Conservation (phyloP, 345 rosid genomes). For the Passiflora organensis region DNA sequence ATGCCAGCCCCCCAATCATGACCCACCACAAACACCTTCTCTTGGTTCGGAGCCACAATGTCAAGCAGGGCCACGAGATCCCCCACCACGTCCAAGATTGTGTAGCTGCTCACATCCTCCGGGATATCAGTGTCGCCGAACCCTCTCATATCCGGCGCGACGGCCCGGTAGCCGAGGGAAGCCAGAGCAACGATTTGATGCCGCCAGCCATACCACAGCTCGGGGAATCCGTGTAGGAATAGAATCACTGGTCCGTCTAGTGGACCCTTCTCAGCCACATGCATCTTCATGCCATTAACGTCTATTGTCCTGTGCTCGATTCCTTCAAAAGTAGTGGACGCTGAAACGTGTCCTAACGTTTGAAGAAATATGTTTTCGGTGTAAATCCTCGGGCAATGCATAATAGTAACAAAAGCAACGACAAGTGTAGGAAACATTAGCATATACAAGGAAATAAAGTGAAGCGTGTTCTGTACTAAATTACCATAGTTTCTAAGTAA, state of each 20-base stretch:
- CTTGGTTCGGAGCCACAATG: slow-evolving; percentile 29
- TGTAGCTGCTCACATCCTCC: slow-evolving; percentile 7
- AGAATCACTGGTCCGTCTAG: slow-evolving; percentile 21
- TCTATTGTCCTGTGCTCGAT: slow-evolving; percentile 14
- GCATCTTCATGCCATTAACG: slow-evolving; percentile 26
- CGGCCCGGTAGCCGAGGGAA: slow-evolving; percentile 28
- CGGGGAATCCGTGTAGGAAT: slow-evolving; percentile 31
- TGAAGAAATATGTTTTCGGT: no score
- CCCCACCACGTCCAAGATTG: slow-evolving; percentile 16
- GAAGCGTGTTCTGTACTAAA: no score
- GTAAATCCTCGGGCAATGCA: no score
- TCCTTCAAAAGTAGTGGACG: not conserved
- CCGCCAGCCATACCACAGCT: slow-evolving; percentile 34
- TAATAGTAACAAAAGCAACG: no score
- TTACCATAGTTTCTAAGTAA: no score
- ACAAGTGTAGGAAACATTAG: no score
- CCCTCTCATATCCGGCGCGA: slow-evolving; percentile 36
- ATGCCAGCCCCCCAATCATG: slow-evolving; percentile 69
- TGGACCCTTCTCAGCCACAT: slow-evolving; percentile 22
- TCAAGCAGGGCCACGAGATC: slow-evolving; percentile 46
- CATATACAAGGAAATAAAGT: no score
- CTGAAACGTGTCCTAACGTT: no score
- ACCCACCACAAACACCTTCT: slow-evolving; percentile 55
- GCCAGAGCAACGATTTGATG: slow-evolving; percentile 32
- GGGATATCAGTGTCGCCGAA: slow-evolving; percentile 33